Evolutionary conservation across 1,139 yeast genomes (phyloP).

Genomic region (Geotrichum siamense): DNA sequence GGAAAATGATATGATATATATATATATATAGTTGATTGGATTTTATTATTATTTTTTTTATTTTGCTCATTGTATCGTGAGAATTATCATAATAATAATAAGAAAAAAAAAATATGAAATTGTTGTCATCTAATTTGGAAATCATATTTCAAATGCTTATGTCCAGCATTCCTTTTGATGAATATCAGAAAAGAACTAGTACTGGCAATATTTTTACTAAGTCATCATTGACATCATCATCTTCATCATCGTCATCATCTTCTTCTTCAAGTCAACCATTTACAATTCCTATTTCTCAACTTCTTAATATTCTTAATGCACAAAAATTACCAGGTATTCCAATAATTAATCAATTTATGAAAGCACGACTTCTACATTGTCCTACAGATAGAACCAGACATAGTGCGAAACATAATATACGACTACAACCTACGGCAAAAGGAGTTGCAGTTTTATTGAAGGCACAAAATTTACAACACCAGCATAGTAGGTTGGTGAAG

Average conservation of each 20-base stretch:
- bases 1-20: no score
- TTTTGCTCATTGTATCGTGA: no score
- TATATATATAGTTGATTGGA: no score
- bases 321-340: constrained; percentile 42
- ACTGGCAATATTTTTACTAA: no score
- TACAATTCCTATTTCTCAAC: background rate
- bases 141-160: constrained; percentile 39
- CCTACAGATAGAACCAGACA: constrained; percentile 54
- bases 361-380: constrained; percentile 63
- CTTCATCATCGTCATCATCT: background rate
- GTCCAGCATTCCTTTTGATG: constrained; percentile 47
- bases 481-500: constrained; percentile 37
- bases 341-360: constrained; percentile 50
- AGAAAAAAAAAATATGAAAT: constrained; percentile 12
- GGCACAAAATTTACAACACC: constrained; percentile 35
- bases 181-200: constrained; percentile 37
- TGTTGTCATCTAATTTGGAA: constrained; percentile 15
- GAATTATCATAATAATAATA: no score
- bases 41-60: no score
- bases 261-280: background rate
- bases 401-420: constrained; percentile 18
- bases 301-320: constrained; percentile 24
- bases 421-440: constrained; percentile 83
- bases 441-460: constrained; percentile 66
- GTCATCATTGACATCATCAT: background rate